Conservation (phyloP, 2,329 filamentous ascomycete species). For the Aspergillus amoenus region DNA sequence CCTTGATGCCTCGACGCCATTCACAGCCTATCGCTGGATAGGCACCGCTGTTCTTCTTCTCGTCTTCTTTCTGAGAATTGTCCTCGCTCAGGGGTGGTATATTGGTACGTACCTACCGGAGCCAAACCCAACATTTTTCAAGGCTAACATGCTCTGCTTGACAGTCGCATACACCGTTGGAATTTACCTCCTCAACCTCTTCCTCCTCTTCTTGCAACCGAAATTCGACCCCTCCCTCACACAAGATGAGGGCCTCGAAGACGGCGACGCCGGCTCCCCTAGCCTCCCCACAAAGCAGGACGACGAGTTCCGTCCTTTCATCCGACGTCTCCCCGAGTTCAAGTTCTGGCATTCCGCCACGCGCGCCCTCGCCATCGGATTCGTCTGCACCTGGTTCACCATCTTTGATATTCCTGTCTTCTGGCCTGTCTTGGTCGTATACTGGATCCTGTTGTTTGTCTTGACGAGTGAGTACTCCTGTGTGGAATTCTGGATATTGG, state of each 20-base stretch:
- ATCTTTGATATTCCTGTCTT: slow-evolving; percentile 97
- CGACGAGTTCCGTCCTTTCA: slow-evolving; percentile 97
- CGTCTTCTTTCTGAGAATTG: slow-evolving; percentile 84
- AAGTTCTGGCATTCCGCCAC: slow-evolving; percentile 99
- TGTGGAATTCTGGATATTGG: not conserved
- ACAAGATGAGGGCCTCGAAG: slow-evolving; percentile 93
- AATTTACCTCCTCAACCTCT: slow-evolving; percentile 98
- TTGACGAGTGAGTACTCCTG: slow-evolving; percentile 74
- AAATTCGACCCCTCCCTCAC: slow-evolving; percentile 99
- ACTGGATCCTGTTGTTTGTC: slow-evolving; percentile 96
- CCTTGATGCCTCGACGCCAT: slow-evolving; percentile 90
- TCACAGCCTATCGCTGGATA: slow-evolving; percentile 84
- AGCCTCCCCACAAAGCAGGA: slow-evolving; percentile 87
- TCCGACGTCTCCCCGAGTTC: slow-evolving; percentile 93
- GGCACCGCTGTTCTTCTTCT: slow-evolving; percentile 74
- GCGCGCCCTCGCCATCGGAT: slow-evolving; percentile 77
- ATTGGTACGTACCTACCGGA: slow-evolving; percentile 64
- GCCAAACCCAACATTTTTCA: not conserved
- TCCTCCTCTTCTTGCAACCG: slow-evolving; percentile 95
- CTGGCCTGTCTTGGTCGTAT: slow-evolving; percentile 97
- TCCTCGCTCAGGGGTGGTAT: slow-evolving; percentile 96
- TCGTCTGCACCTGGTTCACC: slow-evolving; percentile 87
- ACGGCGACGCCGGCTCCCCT: slow-evolving; percentile 70
- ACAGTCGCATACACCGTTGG: slow-evolving; percentile 93
- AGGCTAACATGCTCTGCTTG: not conserved